phyloP scores from a whole-genome alignment of 2,329 filamentous ascomycete species.

The Harringtonia aguacate region DNA sequence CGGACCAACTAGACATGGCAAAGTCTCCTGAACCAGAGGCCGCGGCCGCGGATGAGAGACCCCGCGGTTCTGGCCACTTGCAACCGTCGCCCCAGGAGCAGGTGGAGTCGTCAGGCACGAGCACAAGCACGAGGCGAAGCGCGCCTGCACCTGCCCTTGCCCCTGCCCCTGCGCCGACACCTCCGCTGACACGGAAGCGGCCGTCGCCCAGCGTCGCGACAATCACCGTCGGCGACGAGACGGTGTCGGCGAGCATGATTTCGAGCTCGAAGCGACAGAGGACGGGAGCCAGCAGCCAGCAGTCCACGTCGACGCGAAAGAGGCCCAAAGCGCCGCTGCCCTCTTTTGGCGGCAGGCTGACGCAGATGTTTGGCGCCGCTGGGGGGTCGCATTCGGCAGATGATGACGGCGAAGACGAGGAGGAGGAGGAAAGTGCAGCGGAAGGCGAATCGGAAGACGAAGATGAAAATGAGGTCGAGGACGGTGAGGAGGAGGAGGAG shows the following conservation, averaged over 20 bases:
- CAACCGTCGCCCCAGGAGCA: too few relatives aligned
- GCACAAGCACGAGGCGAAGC: too few relatives aligned
- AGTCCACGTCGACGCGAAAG: constrained; percentile 33
- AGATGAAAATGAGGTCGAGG: constrained; percentile 1
- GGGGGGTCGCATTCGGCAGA: not conserved
- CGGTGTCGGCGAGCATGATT: constrained; percentile 55
- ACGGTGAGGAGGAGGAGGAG: constrained; percentile 28
- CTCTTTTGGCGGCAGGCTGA: constrained; percentile 13
- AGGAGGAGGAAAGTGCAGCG: constrained; percentile 7
- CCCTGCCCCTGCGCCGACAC: too few relatives aligned
- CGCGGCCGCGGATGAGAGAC: too few relatives aligned
- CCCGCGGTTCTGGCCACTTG: too few relatives aligned
- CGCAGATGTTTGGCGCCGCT: constrained; percentile 14
- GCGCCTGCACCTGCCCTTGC: too few relatives aligned
- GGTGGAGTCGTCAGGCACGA: too few relatives aligned
- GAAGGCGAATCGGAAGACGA: constrained; percentile 6
- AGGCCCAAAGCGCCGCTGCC: constrained; percentile 11
- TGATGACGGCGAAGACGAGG: constrained; percentile 1
- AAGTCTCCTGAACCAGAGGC: too few relatives aligned
- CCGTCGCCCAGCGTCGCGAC: constrained; percentile 55
- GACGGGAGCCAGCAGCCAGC: constrained; percentile 33
- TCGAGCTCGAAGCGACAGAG: constrained; percentile 37
- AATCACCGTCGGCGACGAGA: constrained; percentile 62
- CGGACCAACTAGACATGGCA: too few relatives aligned
- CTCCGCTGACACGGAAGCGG: constrained; percentile 48